Percentiles rank a stretch among this genome's conserved stretches.
Conservation (phyloP, 306 rosid species). For the Betula pendula region DNA sequence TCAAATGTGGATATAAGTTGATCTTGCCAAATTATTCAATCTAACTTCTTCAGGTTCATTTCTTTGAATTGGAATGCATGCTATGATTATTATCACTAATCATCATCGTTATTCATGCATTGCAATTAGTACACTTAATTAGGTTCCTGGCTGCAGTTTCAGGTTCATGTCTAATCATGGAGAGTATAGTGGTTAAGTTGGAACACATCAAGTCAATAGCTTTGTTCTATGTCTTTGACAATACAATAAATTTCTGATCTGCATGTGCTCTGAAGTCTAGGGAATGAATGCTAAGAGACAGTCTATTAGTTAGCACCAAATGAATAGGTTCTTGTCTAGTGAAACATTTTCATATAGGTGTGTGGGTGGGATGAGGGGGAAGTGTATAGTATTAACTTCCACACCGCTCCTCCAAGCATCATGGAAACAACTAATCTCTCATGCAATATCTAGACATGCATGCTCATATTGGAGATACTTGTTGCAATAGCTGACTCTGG, state of each 20-base stretch:
- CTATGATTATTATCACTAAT: too few species aligned
- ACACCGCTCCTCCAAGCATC: background rate
- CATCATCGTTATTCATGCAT: too few species aligned
- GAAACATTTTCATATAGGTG: too few species aligned
- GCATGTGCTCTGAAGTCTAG: background rate
- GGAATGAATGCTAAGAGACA: background rate
- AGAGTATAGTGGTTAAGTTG: too few species aligned
- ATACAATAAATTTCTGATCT: background rate
- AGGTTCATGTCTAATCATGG: too few species aligned
- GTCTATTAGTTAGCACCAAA: background rate
- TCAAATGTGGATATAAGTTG: background rate
- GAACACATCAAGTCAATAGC: background rate
- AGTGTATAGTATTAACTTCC: too few species aligned
- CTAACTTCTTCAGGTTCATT: background rate
- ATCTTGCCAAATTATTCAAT: background rate
- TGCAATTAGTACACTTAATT: too few species aligned
- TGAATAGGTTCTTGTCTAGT: too few species aligned
- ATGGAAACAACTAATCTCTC: background rate
- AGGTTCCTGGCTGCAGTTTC: too few species aligned
- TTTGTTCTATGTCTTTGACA: background rate
- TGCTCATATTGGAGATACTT: background rate
- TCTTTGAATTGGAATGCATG: too few species aligned
- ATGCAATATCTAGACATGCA: background rate
- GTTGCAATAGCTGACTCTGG: too few species aligned
- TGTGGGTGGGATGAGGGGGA: too few species aligned